Evolutionary conservation across 1,284 basidiomycete genomes (phyloP).

Genomic region (Melampsora americana): DNA sequence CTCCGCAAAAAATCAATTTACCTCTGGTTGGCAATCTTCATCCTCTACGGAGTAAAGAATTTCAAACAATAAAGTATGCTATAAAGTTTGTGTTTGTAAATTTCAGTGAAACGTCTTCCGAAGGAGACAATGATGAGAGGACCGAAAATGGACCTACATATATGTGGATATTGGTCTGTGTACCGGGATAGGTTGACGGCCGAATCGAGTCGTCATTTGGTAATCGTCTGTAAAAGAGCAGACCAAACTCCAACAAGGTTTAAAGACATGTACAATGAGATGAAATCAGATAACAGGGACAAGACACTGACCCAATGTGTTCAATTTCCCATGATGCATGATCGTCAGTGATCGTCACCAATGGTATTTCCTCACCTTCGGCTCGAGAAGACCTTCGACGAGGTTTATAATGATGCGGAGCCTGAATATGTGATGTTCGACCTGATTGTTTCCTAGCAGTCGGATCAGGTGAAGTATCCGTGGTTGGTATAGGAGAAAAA

Average conservation of each 20-base stretch:
- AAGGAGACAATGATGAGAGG: not conserved
- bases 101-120: not conserved
- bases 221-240: too few relatives aligned
- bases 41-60: constrained; percentile 21
- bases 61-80: constrained; percentile 32
- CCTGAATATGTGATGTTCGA: not conserved
- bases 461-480: not conserved
- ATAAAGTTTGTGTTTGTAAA: not conserved
- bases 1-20: not conserved
- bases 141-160: constrained; percentile 9
- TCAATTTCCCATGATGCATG: constrained; percentile 27
- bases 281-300: not conserved
- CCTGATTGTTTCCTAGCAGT: not conserved
- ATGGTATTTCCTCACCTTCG: constrained; percentile 8
- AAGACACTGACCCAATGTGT: constrained; percentile 23
- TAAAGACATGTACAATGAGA: too few relatives aligned
- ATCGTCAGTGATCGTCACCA: constrained; percentile 26
- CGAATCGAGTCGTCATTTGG: constrained; percentile 22
- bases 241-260: too few relatives aligned
- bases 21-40: not conserved
- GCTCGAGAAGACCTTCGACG: too few relatives aligned
- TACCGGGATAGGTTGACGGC: constrained; percentile 22
- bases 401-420: too few relatives aligned
- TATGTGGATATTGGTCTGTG: constrained; percentile 25
- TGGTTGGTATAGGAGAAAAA: not conserved